Percentiles rank a stretch among this genome's conserved stretches.
Conservation (phyloP, 768 basidiomycete genomes). For the Cystofilobasidium bisporidii region DNA sequence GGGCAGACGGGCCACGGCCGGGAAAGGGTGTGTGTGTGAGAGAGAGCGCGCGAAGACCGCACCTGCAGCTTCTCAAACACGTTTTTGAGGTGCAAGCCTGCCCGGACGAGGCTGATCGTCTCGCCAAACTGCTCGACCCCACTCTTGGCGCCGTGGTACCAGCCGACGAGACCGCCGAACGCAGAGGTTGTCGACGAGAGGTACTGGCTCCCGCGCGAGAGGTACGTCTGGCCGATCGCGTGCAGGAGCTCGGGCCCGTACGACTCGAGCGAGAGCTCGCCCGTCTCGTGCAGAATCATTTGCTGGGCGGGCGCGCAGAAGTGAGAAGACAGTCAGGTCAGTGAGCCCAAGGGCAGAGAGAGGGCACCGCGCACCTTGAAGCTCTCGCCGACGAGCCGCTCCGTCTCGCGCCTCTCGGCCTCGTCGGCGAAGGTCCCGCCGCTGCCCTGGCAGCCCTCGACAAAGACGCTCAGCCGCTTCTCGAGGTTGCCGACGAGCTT, state of each 20-base stretch:
- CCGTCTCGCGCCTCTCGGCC: constrained; percentile 29
- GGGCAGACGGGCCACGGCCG: neutral
- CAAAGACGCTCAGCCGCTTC: constrained; percentile 39
- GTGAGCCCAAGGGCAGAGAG: neutral
- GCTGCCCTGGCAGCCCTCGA: constrained; percentile 33
- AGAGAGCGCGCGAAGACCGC: neutral
- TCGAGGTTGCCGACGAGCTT: constrained; percentile 37
- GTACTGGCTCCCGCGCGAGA: constrained; percentile 34
- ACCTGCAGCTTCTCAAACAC: constrained; percentile 41
- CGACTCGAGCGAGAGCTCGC: constrained; percentile 39
- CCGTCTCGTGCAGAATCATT: constrained; percentile 38
- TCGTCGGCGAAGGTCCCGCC: neutral
- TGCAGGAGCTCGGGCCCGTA: constrained; percentile 40
- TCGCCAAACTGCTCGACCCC: constrained; percentile 24
- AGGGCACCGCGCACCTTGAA: constrained; percentile 36
- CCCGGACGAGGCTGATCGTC: constrained; percentile 39
- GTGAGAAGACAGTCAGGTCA: neutral
- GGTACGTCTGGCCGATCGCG: constrained; percentile 39
- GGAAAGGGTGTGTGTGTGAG: neutral
- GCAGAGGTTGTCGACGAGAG: neutral
- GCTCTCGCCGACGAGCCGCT: constrained; percentile 35
- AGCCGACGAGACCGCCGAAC: constrained; percentile 31
- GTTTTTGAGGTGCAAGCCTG: constrained; percentile 39
- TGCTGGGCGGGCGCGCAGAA: constrained; percentile 26
- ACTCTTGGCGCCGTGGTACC: constrained; percentile 40